Evolutionary conservation across 2,329 filamentous ascomycete species (phyloP).

Genomic region (Fusarium bulbicola): DNA sequence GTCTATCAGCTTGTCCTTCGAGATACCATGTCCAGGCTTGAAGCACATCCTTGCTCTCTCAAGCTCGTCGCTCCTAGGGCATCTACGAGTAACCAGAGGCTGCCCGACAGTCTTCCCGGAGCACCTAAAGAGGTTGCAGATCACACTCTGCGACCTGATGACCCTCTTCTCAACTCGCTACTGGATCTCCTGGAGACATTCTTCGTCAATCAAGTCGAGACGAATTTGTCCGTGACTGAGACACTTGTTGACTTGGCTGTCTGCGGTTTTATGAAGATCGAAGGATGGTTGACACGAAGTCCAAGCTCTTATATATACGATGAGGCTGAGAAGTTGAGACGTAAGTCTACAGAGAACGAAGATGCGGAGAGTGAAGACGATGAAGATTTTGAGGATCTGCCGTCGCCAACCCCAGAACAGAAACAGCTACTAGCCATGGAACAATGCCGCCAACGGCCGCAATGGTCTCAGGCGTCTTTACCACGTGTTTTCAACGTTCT

Average conservation of each 20-base stretch:
- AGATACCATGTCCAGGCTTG: conserved; percentile 74
- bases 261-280: conserved; percentile 84
- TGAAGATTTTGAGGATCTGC: conserved; percentile 30
- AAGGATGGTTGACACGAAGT: conserved; percentile 88
- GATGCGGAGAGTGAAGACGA: conserved; percentile 31
- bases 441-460: conserved; percentile 62
- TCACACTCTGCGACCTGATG: conserved; percentile 70
- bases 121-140: conserved; percentile 68
- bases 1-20: conserved; percentile 77
- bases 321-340: conserved; percentile 48
- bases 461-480: conserved; percentile 60
- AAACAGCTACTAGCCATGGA: conserved; percentile 58
- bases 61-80: conserved; percentile 71
- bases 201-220: conserved; percentile 89
- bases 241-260: conserved; percentile 82
- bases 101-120: conserved; percentile 67
- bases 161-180: conserved; percentile 71
- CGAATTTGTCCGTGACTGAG: conserved; percentile 88
- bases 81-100: conserved; percentile 64
- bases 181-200: conserved; percentile 80
- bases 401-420: conserved; percentile 36
- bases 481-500: conserved; percentile 67
- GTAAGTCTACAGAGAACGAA: conserved; percentile 8
- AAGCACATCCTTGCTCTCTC: conserved; percentile 78
- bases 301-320: conserved; percentile 67